Evolutionary conservation across 306 rosid genomes (phyloP).

Genomic region (Corylus avellana): DNA sequence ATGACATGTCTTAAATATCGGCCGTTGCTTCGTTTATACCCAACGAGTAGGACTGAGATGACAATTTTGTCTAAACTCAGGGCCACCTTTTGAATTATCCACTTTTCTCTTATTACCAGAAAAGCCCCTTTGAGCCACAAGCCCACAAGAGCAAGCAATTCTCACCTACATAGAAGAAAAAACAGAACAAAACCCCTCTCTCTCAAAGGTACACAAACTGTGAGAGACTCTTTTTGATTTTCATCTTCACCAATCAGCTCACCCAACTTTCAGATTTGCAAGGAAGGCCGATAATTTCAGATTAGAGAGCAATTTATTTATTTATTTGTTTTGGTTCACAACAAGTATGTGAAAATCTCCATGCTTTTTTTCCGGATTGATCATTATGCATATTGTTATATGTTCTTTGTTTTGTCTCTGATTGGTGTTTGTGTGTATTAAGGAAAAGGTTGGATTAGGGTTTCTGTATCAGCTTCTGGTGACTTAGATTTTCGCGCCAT

Average conservation of each 20-base stretch:
- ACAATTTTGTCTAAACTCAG: not conserved
- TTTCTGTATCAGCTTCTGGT: slow-evolving; percentile 3
- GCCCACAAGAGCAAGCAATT: slow-evolving; percentile 1
- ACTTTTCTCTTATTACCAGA: not conserved
- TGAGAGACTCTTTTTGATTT: not conserved
- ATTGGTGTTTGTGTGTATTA: not conserved
- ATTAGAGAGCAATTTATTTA: not conserved
- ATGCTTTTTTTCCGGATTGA: not conserved
- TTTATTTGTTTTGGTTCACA: not conserved
- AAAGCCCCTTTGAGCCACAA: not conserved
- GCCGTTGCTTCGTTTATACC: not conserved
- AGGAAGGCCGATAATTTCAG: not conserved
- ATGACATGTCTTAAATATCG: not conserved
- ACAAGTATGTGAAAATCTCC: not conserved
- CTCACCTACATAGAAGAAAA: not conserved
- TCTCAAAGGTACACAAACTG: not conserved
- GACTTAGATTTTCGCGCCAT: not conserved
- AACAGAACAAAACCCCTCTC: not conserved
- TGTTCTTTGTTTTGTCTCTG: not conserved
- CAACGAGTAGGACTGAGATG: not conserved
- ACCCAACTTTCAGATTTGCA: not conserved
- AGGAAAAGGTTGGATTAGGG: not conserved
- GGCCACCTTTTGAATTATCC: not conserved
- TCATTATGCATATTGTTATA: not conserved
- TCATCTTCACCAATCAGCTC: not conserved